Evolutionary conservation across 257 asterid species (phyloP), one percentile per base, ranked within the genome.

Genomic region (Solanum clarkiae): DNA sequence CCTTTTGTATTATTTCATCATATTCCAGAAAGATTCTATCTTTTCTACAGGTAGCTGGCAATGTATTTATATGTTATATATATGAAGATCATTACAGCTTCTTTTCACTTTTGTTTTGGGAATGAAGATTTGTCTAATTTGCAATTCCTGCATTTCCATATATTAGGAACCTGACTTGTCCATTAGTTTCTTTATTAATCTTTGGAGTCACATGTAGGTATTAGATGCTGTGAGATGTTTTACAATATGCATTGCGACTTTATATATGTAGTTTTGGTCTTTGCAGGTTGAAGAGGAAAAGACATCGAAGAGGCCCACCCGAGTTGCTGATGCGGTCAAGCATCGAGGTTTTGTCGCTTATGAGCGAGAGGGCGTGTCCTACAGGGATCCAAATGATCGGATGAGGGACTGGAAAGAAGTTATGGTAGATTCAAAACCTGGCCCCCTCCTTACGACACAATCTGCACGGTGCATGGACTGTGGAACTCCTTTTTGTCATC

Each of bases 401-500:
- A 90, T 95, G 82, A 90, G 85, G 66, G 99, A 97, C 86, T 97
- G 99, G 99, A 91, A 92, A 56, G 99, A 97, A 89, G 99, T 97
- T 65, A 93, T 92, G 95, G 98, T 90, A 88, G 96, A 92, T 79
- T 57, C 89, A 26, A 92, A 95, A 85, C 98, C 99, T 42, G 95
- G 99, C 45, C 95, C 99, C 47, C 93, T 97, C 86, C 90, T 97
- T 87, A 93, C 88, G 63, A 97, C 99, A 62, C 99, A 97, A 85
- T 93, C 99, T 86, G 99, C 99, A 71, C 98, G 99, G 14, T 97
- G 99, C 91, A 97, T 97, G 99, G 99, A 97, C 91, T 97, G 99
- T 40, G 99, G 99, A 36, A 97, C 99, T 80, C 99, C 99, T 53
- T 97, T 97, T 83, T 97, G 99, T 86, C 99, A 97, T 85, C 99